Evolutionary conservation across 179 eudicot genomes (phyloP), one percentile per base, ranked within the genome.

Genomic region (Camellia oleifera): DNA sequence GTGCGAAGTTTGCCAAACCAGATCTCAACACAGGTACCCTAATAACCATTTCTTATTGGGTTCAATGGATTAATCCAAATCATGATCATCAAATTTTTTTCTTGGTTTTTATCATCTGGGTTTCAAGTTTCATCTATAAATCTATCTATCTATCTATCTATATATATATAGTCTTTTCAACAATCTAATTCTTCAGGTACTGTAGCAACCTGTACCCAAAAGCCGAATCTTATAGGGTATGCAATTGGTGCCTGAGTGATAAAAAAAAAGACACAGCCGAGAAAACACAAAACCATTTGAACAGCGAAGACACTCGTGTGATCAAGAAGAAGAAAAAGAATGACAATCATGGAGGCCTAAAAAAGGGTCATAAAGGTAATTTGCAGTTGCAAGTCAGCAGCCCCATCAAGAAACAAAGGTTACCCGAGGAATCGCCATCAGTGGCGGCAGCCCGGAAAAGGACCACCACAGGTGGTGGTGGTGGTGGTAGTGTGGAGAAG

Each of bases 121-220:
- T 69, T n/a, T 69, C 14, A 10, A n/a, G 20, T 62, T 58, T 74
- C 46, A 2, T 44, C 63, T 32, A 17, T 4, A 26, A 23, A 32
- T 57, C 46, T 0, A 15, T 26, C 20, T 11, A 12, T 2, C 1
- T 11, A 23, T 0, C 3, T 26, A 52, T 11, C 5, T 0, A 15
- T 26, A 52, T 11, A 12, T 2, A 1, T 4, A 23, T 71, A 3
- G n/a, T 20, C 18, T 42, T 68, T 32, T 68, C 18, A 17, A 46
- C 8, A 0, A 48, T 20, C 61, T 26, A 64, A 48, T 60, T 65
- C 67, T 46, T 45, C 86, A 94, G 98, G 84, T 94, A 94, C 80
- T 94, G 98, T 70, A 94, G 98, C 93, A 89, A 91, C 80, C 74
- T 78, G 56, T 94, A 93, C 81, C 98, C 98, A 44, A 87, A 88